Conservation (phyloP, 2,329 filamentous ascomycete genomes). For the Paraphoma sp. region DNA sequence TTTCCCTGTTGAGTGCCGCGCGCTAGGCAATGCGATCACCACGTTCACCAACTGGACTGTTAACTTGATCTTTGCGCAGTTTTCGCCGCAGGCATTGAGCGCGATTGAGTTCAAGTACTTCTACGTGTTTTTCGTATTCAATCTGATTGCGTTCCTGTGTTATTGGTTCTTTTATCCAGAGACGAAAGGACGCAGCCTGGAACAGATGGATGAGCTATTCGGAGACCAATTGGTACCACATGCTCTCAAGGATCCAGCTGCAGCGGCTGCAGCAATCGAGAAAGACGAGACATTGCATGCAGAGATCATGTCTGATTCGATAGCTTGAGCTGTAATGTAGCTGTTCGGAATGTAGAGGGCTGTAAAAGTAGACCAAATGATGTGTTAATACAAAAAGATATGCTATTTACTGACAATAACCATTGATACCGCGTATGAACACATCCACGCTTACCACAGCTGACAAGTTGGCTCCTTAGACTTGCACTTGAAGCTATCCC, state of each 20-base stretch:
- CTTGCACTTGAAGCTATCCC: constrained; percentile 70
- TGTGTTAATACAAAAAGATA: too few species aligned
- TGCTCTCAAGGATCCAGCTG: constrained; percentile 42
- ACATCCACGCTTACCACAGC: constrained; percentile 62
- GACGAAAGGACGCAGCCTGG: constrained; percentile 36
- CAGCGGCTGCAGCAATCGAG: constrained; percentile 34
- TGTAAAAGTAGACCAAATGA: not conserved
- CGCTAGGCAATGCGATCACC: constrained; percentile 51
- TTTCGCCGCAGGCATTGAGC: constrained; percentile 51
- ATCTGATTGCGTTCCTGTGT: constrained; percentile 46
- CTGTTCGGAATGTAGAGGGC: not conserved
- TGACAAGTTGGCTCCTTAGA: constrained; percentile 71
- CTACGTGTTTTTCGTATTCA: constrained; percentile 54
- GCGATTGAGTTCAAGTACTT: constrained; percentile 54
- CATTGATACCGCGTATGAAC: too few species aligned
- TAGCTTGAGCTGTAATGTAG: not conserved
- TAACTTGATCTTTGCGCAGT: constrained; percentile 58
- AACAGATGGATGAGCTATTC: constrained; percentile 42
- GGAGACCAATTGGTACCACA: constrained; percentile 46
- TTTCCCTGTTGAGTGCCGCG: constrained; percentile 54
- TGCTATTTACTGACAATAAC: too few species aligned
- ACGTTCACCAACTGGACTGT: constrained; percentile 56
- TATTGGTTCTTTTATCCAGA: constrained; percentile 39
- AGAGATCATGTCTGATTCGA: not conserved
- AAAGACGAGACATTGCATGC: constrained; percentile 18